Conservation (phyloP, 306 rosid genomes). For the barrel medic (Medicago truncatula) region DNA sequence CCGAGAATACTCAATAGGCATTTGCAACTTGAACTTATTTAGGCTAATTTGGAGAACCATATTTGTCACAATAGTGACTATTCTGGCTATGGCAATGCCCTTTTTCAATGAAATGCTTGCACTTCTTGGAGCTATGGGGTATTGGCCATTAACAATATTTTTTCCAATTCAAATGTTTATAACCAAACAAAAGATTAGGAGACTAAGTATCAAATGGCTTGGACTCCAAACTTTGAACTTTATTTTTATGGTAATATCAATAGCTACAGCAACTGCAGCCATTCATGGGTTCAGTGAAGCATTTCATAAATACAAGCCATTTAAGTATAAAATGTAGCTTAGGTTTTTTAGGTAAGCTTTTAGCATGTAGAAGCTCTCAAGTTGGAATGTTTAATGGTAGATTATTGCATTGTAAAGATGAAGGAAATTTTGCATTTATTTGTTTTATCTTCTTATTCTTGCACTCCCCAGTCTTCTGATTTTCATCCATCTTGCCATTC, state of each 20-base stretch:
- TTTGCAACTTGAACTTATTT: not conserved
- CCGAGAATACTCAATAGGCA: not conserved
- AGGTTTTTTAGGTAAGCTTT: not conserved
- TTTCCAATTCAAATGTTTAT: constrained; percentile 31
- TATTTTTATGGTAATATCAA: constrained; percentile 22
- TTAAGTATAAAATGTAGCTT: constrained; percentile 28
- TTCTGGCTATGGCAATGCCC: constrained; percentile 38
- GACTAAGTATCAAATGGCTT: constrained; percentile 7
- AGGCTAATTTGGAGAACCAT: constrained; percentile 33
- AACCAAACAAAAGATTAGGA: constrained; percentile 23
- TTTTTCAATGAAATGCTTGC: constrained; percentile 40
- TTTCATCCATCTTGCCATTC: no score
- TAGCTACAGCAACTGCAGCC: constrained; percentile 30
- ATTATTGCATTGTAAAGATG: not conserved
- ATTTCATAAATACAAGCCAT: constrained; percentile 30
- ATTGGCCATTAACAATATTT: constrained; percentile 35
- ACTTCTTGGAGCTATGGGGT: constrained; percentile 36
- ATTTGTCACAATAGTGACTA: constrained; percentile 20
- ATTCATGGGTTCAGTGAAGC: constrained; percentile 17
- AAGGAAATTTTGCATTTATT: not conserved
- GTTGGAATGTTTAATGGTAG: not conserved
- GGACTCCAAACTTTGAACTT: constrained; percentile 31
- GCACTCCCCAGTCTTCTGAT: no score
- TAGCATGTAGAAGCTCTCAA: not conserved
- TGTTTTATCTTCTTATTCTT: not conserved